These are phyloP conservation scores for Fraxinus velutina DNA, from an alignment of 305 asterid genomes.

Conservation along the genomic window DNA sequence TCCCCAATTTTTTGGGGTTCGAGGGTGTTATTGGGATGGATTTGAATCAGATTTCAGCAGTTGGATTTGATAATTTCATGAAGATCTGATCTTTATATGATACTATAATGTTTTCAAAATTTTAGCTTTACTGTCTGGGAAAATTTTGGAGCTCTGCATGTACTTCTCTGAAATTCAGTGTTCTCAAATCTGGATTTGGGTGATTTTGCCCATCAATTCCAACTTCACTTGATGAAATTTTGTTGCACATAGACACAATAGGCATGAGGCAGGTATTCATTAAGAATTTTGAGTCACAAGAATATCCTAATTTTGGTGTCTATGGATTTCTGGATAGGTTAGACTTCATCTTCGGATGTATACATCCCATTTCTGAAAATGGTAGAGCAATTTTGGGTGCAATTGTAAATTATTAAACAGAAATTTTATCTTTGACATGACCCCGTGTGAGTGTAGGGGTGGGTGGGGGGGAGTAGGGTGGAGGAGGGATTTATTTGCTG, in stretches of 20 bases:
- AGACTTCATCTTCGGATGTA: background rate
- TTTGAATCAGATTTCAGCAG: conserved; percentile 25
- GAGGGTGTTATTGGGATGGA: conserved; percentile 20
- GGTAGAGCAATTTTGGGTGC: background rate
- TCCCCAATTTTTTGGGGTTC: background rate
- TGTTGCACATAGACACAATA: background rate
- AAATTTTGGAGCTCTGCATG: conserved; percentile 38
- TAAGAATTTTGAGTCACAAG: conserved; percentile 6
- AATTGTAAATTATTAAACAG: background rate
- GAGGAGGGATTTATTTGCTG: background rate
- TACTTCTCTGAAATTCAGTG: conserved; percentile 25
- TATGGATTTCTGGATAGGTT: background rate
- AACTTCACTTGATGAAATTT: conserved; percentile 4
- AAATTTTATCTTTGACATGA: background rate
- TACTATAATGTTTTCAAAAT: conserved; percentile 19
- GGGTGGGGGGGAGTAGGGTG: background rate
- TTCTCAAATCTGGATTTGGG: conserved; percentile 23
- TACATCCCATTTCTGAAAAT: conserved; percentile 6
- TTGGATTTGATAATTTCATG: conserved; percentile 21
- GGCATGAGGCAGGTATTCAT: background rate
- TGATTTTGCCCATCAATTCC: conserved; percentile 6
- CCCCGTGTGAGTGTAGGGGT: background rate
- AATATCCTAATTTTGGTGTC: background rate
- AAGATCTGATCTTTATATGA: conserved; percentile 52
- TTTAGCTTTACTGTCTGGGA: conserved; percentile 13